Conservation (phyloP, 768 basidiomycete species). For the Lanmaoa rubissima region DNA sequence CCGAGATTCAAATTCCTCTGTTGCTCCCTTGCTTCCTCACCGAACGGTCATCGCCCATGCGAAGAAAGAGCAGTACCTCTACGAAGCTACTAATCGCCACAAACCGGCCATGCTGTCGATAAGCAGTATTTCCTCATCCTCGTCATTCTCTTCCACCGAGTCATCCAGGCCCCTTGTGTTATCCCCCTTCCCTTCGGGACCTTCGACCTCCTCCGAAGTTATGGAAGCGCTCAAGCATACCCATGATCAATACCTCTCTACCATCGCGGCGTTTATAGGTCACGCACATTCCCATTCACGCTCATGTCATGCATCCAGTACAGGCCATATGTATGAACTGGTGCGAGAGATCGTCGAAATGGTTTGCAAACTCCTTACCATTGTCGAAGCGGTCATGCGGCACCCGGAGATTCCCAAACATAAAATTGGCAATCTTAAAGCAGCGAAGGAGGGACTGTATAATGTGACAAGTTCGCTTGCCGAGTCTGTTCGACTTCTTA, state of each 20-base stretch:
- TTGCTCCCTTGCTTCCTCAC: conserved; percentile 37
- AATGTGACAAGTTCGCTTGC: conserved; percentile 83
- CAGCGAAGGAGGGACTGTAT: conserved; percentile 80
- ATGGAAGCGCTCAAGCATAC: conserved; percentile 76
- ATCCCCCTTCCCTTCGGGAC: conserved; percentile 66
- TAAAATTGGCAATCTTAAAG: conserved; percentile 62
- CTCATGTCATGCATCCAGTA: conserved; percentile 86
- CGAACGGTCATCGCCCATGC: conserved; percentile 26
- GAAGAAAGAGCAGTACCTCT: conserved; percentile 41
- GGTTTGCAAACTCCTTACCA: conserved; percentile 85
- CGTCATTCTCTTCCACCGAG: conserved; percentile 65
- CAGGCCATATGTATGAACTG: conserved; percentile 91
- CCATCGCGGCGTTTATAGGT: conserved; percentile 96
- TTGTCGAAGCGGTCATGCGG: conserved; percentile 85
- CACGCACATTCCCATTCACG: conserved; percentile 94
- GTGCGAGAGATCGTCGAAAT: conserved; percentile 94
- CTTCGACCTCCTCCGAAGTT: conserved; percentile 64
- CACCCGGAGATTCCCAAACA: conserved; percentile 67
- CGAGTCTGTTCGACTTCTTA: conserved; percentile 80
- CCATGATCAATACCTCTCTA: conserved; percentile 88
- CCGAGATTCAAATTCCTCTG: conserved; percentile 36
- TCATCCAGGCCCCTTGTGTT: conserved; percentile 45
- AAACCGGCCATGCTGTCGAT: conserved; percentile 49
- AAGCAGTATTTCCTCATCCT: conserved; percentile 72
- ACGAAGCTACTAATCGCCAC: conserved; percentile 41